Conservation (phyloP, 345 rosid genomes). For the Pistacia integerrima region DNA sequence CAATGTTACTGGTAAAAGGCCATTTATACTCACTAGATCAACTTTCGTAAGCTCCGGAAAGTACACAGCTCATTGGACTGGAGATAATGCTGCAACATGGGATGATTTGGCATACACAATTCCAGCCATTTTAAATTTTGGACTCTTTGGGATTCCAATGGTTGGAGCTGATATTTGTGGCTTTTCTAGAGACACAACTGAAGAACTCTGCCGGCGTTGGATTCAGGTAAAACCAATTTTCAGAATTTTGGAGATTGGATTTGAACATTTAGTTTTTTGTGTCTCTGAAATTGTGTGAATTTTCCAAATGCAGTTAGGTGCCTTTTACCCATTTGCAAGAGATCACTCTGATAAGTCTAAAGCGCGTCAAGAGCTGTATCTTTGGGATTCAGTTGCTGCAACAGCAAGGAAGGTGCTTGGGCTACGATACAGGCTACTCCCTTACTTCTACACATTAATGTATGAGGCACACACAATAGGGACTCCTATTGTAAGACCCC, state of each 20-base stretch:
- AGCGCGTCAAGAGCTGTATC: not conserved
- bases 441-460: not conserved
- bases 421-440: not conserved
- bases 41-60: not conserved
- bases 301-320: not conserved
- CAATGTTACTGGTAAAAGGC: not conserved
- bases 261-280: too few species aligned
- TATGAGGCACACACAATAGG: not conserved
- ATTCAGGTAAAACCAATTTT: not conserved
- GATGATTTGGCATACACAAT: not conserved
- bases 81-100: not conserved
- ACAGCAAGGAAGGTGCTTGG: not conserved
- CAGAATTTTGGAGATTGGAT: too few species aligned
- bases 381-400: not conserved
- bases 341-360: not conserved
- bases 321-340: not conserved
- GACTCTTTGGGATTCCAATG: not conserved
- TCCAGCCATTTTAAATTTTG: not conserved
- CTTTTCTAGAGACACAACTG: not conserved
- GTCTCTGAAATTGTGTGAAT: not conserved
- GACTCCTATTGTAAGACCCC: not conserved
- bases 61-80: slow-evolving; percentile 2
- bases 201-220: not conserved
- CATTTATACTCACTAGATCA: not conserved
- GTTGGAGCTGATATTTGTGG: not conserved